phyloP scores from a whole-genome alignment of 2,329 filamentous ascomycete genomes.

The Hysterium pulicare region DNA sequence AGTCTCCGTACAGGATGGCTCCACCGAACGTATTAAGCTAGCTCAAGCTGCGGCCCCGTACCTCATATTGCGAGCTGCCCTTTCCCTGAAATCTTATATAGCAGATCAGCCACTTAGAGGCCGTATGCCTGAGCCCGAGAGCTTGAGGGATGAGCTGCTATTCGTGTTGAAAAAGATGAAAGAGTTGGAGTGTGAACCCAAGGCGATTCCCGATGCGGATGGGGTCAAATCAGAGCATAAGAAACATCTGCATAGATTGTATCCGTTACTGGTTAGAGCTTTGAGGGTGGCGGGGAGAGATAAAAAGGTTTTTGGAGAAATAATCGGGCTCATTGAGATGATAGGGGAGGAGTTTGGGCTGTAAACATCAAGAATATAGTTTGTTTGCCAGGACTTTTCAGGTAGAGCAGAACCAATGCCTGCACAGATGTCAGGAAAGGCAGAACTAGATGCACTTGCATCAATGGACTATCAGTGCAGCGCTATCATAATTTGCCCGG shows the following conservation, averaged over 20 bases:
- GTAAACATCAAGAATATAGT: too few species aligned
- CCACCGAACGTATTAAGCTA: constrained; percentile 53
- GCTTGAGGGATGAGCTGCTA: constrained; percentile 73
- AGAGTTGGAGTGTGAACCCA: constrained; percentile 64
- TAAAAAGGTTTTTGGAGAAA: constrained; percentile 51
- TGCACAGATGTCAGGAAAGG: too few species aligned
- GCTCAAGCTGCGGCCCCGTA: constrained; percentile 75
- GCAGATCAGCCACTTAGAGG: constrained; percentile 89
- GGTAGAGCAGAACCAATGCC: too few species aligned
- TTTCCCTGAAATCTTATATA: constrained; percentile 80
- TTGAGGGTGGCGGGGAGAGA: constrained; percentile 61
- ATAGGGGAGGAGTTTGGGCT: constrained; percentile 39
- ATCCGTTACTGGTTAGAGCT: constrained; percentile 70
- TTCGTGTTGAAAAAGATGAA: constrained; percentile 67
- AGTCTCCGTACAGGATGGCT: constrained; percentile 52
- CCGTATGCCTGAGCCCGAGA: constrained; percentile 80
- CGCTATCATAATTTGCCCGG: too few species aligned
- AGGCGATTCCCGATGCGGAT: constrained; percentile 58
- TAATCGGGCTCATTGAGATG: constrained; percentile 39
- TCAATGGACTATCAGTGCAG: too few species aligned
- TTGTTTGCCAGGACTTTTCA: too few species aligned
- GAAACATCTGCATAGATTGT: constrained; percentile 77
- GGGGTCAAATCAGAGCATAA: constrained; percentile 39
- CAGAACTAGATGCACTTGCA: too few species aligned
- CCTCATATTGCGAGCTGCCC: constrained; percentile 74